A percentile compares a stretch with the other conserved stretches of the same genome.
phyloP scores from a whole-genome alignment of 371 early-diverging fungal species.

The Thermomucor indicae-seudaticae region DNA sequence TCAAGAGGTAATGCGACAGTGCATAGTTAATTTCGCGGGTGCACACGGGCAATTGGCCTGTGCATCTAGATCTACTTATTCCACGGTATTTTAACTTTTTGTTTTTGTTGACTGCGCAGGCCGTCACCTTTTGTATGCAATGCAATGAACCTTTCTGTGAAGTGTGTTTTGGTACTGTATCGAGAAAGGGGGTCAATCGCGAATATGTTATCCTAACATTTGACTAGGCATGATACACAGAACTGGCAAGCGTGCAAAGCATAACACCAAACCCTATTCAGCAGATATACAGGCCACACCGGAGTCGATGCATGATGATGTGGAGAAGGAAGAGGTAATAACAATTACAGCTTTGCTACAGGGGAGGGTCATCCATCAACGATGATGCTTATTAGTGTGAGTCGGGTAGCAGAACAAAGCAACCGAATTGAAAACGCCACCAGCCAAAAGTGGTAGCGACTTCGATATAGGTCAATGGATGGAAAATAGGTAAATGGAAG shows the following conservation, averaged over 20 bases:
- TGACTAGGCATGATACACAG: conserved; percentile 47
- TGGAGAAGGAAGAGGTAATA: not conserved
- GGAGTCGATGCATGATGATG: not conserved
- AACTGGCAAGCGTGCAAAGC: conserved; percentile 42
- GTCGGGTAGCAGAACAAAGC: not conserved
- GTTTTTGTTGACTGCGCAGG: conserved; percentile 16
- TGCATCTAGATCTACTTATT: not conserved
- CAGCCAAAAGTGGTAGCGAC: conserved; percentile 21
- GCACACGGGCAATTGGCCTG: no score
- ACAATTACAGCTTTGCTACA: no score
- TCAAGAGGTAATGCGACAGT: conserved; percentile 15
- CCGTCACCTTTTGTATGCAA: conserved; percentile 71
- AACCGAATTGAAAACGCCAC: not conserved
- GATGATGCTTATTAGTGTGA: not conserved
- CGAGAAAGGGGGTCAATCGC: not conserved
- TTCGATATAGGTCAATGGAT: conserved; percentile 75
- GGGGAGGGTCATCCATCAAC: not conserved
- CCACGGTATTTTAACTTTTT: not conserved
- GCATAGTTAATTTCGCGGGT: not conserved
- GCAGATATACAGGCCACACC: not conserved
- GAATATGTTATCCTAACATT: not conserved
- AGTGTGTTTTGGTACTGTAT: conserved; percentile 67
- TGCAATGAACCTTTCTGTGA: conserved; percentile 90
- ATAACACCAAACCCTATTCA: conserved; percentile 9
- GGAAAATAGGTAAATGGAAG: conserved; percentile 35